Conservation (phyloP, 345 rosid species). For the Raphanus raphanistrum region DNA sequence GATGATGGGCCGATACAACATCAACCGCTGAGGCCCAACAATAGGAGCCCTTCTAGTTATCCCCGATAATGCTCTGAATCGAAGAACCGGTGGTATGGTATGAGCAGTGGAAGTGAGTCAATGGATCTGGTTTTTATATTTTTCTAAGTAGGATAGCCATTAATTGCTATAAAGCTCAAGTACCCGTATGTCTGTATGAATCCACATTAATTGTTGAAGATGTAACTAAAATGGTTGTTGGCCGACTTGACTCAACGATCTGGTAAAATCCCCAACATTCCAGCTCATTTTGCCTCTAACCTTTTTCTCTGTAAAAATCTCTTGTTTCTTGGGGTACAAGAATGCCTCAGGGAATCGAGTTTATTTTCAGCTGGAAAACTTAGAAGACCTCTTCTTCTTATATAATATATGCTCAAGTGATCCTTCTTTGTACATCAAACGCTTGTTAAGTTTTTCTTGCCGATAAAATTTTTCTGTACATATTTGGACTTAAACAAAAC, state of each 20-base stretch:
- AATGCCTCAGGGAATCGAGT: constrained; percentile 3
- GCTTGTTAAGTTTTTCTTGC: not conserved
- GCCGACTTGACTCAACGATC: not conserved
- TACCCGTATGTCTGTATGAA: not conserved
- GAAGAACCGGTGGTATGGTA: constrained; percentile 37
- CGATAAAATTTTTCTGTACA: not conserved
- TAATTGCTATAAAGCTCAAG: not conserved
- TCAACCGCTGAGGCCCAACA: not conserved
- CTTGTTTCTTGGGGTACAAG: constrained; percentile 21
- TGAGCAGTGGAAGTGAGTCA: constrained; percentile 31
- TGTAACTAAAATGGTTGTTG: not conserved
- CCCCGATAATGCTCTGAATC: constrained; percentile 28
- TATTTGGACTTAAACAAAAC: constrained; percentile 19
- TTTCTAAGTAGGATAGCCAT: not conserved
- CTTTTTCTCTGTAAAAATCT: not conserved
- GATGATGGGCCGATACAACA: not conserved
- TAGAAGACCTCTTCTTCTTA: not conserved
- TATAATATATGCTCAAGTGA: not conserved
- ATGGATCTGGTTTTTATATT: not conserved
- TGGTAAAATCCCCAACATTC: constrained; percentile 12
- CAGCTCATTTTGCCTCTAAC: not conserved
- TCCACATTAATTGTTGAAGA: constrained; percentile 38
- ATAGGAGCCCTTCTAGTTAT: constrained; percentile 1
- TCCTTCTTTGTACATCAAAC: constrained; percentile 25
- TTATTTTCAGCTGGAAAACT: not conserved